Evolutionary conservation across 192 early-diverging fungal genomes (phyloP).

Genomic region (Rhizophagus prolifer): DNA sequence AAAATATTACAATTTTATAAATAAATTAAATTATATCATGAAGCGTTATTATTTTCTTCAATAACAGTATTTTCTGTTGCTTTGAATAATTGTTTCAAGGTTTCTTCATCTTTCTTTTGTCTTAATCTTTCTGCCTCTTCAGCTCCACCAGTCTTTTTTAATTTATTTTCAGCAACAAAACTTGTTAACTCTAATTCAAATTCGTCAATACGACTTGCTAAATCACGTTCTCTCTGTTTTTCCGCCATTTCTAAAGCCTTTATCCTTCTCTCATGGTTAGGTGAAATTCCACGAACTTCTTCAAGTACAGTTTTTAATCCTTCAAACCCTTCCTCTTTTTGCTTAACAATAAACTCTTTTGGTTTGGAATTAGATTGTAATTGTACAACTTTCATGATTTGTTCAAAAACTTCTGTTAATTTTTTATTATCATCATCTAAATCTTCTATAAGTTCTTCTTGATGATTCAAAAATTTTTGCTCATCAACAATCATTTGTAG

Average conservation of each 20-base stretch:
- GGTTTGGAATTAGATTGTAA: slow-evolving; percentile 50
- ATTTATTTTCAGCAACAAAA: slow-evolving; percentile 63
- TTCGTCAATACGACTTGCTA: slow-evolving; percentile 69
- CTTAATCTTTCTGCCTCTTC: slow-evolving; percentile 69
- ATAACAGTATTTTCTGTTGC: not conserved
- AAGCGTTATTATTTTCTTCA: not conserved
- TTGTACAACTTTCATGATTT: slow-evolving; percentile 61
- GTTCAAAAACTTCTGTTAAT: slow-evolving; percentile 55
- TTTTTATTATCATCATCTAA: slow-evolving; percentile 65
- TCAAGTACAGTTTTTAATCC: slow-evolving; percentile 66
- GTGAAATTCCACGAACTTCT: slow-evolving; percentile 66
- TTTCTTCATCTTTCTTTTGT: slow-evolving; percentile 65
- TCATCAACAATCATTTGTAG: slow-evolving; percentile 79
- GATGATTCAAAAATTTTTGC: slow-evolving; percentile 78
- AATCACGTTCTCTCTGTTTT: slow-evolving; percentile 63
- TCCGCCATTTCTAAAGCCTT: slow-evolving; percentile 67
- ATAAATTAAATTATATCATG: not conserved
- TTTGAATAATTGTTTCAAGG: slow-evolving; percentile 54
- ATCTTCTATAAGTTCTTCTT: slow-evolving; percentile 68
- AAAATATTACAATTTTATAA: not conserved
- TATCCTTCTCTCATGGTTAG: slow-evolving; percentile 63
- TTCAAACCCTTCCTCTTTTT: slow-evolving; percentile 61
- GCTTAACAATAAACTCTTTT: slow-evolving; percentile 56
- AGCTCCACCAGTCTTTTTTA: slow-evolving; percentile 77
- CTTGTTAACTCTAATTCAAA: slow-evolving; percentile 71